Conservation (phyloP, 2,329 filamentous ascomycete species). For the Onygenales sp. region DNA sequence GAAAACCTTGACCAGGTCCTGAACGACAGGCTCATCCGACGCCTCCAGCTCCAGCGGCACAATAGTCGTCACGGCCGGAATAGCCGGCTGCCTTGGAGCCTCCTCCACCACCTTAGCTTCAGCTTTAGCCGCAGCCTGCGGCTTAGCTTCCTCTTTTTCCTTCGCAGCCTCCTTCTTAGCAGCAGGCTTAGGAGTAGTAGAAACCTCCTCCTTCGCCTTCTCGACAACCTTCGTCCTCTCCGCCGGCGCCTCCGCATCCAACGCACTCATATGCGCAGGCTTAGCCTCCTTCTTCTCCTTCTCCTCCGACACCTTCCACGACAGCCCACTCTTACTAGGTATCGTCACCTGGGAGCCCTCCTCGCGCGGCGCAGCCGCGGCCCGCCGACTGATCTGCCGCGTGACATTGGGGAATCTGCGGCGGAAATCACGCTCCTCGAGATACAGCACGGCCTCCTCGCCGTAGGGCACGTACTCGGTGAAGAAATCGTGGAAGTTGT, state of each 20-base stretch:
- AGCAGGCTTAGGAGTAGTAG: conserved; percentile 7
- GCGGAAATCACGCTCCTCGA: conserved; percentile 90
- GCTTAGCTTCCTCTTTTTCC: conserved; percentile 18
- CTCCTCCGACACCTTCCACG: conserved; percentile 64
- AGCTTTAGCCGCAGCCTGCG: conserved; percentile 23
- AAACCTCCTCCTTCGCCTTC: conserved; percentile 19
- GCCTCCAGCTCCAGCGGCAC: conserved; percentile 67
- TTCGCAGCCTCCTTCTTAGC: conserved; percentile 21
- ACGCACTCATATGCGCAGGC: conserved; percentile 34
- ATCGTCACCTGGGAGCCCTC: conserved; percentile 68
- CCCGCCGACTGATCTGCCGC: conserved; percentile 36
- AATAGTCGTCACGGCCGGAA: conserved; percentile 52
- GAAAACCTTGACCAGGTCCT: conserved; percentile 87
- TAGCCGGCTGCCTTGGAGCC: conserved; percentile 28
- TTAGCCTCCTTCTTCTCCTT: conserved; percentile 36
- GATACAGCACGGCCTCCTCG: conserved; percentile 87
- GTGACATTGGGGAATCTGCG: conserved; percentile 62
- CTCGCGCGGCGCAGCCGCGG: conserved; percentile 26
- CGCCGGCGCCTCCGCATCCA: conserved; percentile 15
- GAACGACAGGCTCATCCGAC: conserved; percentile 76
- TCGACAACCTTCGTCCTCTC: conserved; percentile 4
- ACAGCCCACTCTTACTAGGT: conserved; percentile 74
- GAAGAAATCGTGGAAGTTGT: conserved; percentile 99
- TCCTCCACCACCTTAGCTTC: conserved; percentile 20
- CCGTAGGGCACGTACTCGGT: conserved; percentile 93